A percentile compares a stretch with the other conserved stretches of the same genome.
phyloP scores from a whole-genome alignment of 768 basidiomycete genomes.

The Russula vinacea region DNA sequence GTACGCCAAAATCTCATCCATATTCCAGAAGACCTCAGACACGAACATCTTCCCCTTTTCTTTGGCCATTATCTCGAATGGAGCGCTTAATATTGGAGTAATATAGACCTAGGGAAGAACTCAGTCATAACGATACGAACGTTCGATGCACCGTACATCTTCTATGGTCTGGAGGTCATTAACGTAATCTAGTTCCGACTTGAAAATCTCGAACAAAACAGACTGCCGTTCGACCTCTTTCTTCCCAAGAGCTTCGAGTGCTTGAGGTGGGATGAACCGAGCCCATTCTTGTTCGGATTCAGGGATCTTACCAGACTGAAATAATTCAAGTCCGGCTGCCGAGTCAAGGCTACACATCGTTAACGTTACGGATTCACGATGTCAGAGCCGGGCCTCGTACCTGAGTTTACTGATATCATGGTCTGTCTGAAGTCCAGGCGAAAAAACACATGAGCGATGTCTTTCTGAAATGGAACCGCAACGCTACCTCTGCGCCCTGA shows the following conservation, averaged over 20 bases:
- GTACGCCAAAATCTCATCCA: conserved; percentile 60
- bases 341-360: conserved; percentile 48
- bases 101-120: conserved; percentile 60
- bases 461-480: neutral
- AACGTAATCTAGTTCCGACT: conserved; percentile 86
- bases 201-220: conserved; percentile 84
- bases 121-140: conserved; percentile 4
- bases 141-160: conserved; percentile 46
- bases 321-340: conserved; percentile 60
- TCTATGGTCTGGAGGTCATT: conserved; percentile 68
- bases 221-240: conserved; percentile 82
- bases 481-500: conserved; percentile 20
- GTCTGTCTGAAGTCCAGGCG: conserved; percentile 29
- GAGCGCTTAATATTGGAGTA: conserved; percentile 53
- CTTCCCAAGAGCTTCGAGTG: conserved; percentile 66
- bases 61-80: conserved; percentile 63
- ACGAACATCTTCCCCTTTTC: conserved; percentile 63
- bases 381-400: conserved; percentile 10
- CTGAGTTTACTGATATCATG: conserved; percentile 32
- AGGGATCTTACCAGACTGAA: conserved; percentile 62
- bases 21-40: conserved; percentile 79
- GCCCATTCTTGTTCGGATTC: conserved; percentile 84
- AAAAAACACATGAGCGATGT: conserved; percentile 1
- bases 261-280: conserved; percentile 67
- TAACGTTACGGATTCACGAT: neutral